These are phyloP conservation scores for Fusarium succisae DNA, from an alignment of 2,329 filamentous ascomycete species.

Conservation along the genomic window DNA sequence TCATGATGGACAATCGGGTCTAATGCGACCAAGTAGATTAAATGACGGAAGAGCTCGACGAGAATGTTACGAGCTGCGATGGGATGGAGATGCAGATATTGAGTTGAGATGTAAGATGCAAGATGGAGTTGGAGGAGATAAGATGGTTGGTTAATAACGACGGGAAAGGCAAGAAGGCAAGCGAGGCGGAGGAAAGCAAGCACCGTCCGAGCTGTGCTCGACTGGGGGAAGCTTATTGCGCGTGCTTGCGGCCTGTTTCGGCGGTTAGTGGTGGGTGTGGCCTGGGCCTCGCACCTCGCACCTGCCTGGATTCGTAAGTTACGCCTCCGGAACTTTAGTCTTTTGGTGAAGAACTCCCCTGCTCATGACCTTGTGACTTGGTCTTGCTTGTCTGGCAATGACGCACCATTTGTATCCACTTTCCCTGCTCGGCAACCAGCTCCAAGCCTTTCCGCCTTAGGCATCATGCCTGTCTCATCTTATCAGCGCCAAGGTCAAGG, in stretches of 20 bases:
- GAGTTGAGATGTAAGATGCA: constrained; percentile 22
- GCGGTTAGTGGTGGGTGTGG: constrained; percentile 14
- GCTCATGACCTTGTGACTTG: constrained; percentile 40
- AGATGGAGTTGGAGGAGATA: constrained; percentile 38
- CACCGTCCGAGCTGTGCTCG: constrained; percentile 17
- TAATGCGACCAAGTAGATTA: constrained; percentile 17
- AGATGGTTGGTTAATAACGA: constrained; percentile 34
- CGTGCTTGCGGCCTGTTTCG: constrained; percentile 42
- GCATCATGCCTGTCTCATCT: constrained; percentile 35
- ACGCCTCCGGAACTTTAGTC: constrained; percentile 25
- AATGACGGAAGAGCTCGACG: constrained; percentile 10
- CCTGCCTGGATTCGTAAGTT: constrained; percentile 38
- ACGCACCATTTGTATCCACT: constrained; percentile 43
- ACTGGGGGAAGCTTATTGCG: constrained; percentile 37
- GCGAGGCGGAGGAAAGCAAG: constrained; percentile 35
- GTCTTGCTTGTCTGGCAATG: constrained; percentile 32
- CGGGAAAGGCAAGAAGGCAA: not conserved
- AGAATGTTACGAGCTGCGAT: constrained; percentile 13
- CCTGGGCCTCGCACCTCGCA: constrained; percentile 23
- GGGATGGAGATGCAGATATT: constrained; percentile 10
- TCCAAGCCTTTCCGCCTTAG: constrained; percentile 42
- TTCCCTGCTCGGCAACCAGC: constrained; percentile 41
- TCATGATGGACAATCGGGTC: constrained; percentile 71
- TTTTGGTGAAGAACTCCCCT: constrained; percentile 22
- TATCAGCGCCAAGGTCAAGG: constrained; percentile 9